These are phyloP conservation scores for Chlorella sp. DNA, from an alignment of 139 green algal genomes.

Conservation along the genomic window DNA sequence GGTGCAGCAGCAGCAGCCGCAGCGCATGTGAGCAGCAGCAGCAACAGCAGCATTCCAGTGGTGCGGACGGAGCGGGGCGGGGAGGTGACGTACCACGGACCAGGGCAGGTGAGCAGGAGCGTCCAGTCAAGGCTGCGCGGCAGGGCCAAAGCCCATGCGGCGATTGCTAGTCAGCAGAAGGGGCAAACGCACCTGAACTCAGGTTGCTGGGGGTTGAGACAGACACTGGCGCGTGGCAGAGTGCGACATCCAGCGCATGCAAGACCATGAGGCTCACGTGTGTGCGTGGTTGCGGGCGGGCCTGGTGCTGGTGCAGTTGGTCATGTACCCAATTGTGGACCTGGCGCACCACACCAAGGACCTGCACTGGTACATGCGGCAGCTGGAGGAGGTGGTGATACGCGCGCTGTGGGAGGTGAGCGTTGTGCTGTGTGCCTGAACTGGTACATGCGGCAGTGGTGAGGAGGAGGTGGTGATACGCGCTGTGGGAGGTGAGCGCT, in stretches of 20 bases:
- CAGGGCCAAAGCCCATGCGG: no score
- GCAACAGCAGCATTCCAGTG: conserved; percentile 39
- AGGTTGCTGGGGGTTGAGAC: no score
- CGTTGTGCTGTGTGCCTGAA: no score
- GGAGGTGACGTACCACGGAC: conserved; percentile 89
- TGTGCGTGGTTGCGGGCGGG: no score
- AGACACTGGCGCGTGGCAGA: no score
- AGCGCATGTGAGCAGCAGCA: no score
- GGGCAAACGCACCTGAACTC: no score
- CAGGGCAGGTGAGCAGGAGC: conserved; percentile 66
- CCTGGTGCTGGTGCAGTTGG: conserved; percentile 59
- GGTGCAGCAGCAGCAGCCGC: no score
- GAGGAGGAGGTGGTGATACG: conserved; percentile 83
- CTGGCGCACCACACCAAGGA: conserved; percentile 57
- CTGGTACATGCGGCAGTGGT: conserved; percentile 83
- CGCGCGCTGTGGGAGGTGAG: conserved; percentile 30
- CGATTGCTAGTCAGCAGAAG: no score
- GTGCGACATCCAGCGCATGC: no score
- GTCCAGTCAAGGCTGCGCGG: no score
- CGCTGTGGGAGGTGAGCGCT: conserved; percentile 32
- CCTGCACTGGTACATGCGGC: conserved; percentile 82
- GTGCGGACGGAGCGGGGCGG: conserved; percentile 65
- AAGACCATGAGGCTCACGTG: no score
- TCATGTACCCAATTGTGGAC: conserved; percentile 90
- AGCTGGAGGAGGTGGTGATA: conserved; percentile 86